Percentiles rank a stretch among this genome's conserved stretches.
Conservation (phyloP, 2,329 filamentous ascomycete species). For the Hymenotorrendiella dingleyae region DNA sequence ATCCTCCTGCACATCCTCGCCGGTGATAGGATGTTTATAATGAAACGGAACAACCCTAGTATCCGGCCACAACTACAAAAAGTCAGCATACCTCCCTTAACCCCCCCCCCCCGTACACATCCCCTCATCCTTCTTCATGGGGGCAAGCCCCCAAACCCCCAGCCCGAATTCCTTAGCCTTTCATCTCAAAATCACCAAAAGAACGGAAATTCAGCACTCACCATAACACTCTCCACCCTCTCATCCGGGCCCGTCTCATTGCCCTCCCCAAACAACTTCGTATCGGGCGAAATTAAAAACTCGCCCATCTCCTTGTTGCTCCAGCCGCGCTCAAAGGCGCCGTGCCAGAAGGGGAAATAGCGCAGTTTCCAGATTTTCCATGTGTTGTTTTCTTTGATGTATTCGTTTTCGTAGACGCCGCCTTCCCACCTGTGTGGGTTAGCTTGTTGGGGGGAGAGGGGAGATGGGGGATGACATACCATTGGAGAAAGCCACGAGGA, state of each 20-base stretch:
- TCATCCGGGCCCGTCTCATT: slow-evolving; percentile 45
- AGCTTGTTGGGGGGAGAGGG: no score
- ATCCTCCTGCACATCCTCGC: slow-evolving; percentile 2
- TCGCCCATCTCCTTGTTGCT: slow-evolving; percentile 43
- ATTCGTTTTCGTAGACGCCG: slow-evolving; percentile 53
- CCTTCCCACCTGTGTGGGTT: no score
- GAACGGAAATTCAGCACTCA: no score
- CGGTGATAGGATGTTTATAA: slow-evolving; percentile 7
- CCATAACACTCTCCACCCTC: slow-evolving; percentile 46
- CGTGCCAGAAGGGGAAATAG: slow-evolving; percentile 55
- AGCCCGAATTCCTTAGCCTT: no score
- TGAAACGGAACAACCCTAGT: slow-evolving; percentile 32
- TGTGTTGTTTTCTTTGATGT: slow-evolving; percentile 47
- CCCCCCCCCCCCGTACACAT: no score
- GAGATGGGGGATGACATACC: no score
- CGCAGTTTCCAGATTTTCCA: slow-evolving; percentile 50
- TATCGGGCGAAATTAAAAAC: slow-evolving; percentile 47
- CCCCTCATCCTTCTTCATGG: no score
- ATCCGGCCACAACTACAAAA: slow-evolving; percentile 53
- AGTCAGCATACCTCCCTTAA: no score
- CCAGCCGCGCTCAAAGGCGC: slow-evolving; percentile 48
- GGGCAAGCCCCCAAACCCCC: no score
- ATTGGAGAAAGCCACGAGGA: slow-evolving; percentile 47
- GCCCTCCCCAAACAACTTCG: slow-evolving; percentile 38
- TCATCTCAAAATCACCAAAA: no score